Evolutionary conservation across 2,329 filamentous ascomycete genomes (phyloP), one percentile per base, ranked within the genome.

Genomic region (Neonectria coccinea): DNA sequence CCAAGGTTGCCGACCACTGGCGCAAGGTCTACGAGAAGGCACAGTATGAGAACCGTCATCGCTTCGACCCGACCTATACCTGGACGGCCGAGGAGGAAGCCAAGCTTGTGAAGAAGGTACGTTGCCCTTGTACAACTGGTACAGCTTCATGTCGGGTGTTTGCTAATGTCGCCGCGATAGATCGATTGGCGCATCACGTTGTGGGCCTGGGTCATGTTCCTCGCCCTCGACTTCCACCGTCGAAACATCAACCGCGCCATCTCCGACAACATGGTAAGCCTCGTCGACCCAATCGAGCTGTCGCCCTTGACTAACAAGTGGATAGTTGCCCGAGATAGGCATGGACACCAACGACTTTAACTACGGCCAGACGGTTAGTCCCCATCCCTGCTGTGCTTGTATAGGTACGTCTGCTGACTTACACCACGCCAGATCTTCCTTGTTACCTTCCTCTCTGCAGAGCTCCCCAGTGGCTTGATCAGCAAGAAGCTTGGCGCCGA

Each of bases 21-120:
- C 78, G 80, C 2, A 76, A 77, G 5, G 73, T 87, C 5, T 89
- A 88, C 64, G 85, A 88, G 66, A 82, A 83, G 7, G 84, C 85
- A 1, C 66, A 76, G 0, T 90, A 90, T 69, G 88, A 91, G 75
- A 88, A 88, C 18, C 78, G 83, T 1, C 88, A 90, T 72, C 83
- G 88, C 12, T 90, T 87, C 71, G 87, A 90, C 45, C 74, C 74
- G 2, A 59, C 41, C 14, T 75, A 67, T 7, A 78, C 77, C 16
- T 86, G 84, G 84, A 81, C 80, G 0, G 77, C 79, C 4, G 80
- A 82, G 14, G 84, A 85, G 57, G 84, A 86, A 73, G 79, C 78
- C 66, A 80, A 75, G 57, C 71, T 86, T 4, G 76, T 85, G 14
- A 75, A 78, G 61, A 84, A 83, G 75, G 82, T 84, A 66, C 7